Base-by-base conservation (phyloP, 164 flowering plant genomes). In the Sextonia rubra region DNA sequence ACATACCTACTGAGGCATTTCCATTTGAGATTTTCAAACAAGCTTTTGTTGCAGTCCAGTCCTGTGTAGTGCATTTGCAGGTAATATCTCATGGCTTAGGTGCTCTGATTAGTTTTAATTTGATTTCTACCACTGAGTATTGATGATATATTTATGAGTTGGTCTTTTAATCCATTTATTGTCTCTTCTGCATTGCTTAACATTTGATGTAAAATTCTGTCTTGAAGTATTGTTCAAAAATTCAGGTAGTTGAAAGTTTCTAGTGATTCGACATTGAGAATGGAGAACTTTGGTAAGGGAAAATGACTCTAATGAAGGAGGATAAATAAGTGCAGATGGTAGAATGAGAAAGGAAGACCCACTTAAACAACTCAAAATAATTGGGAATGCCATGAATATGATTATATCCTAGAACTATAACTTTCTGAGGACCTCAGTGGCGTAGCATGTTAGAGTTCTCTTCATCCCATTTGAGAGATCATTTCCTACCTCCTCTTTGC, bases 31-130 rank as follows among this genome's bases (percentile, higher is more conserved):
- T 96, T 73, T 96, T 96, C 83, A 96, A 96, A 75, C 99, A 96
- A 86, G 99, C 99, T 77, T 95, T 96, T 90, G 99, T 90, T 61
- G 99, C 98, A 63, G 86, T 96, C 76, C 99, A 96, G 80, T 95
- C 99, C 22, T 95, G 99, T 84, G 99, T 95, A 60, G 99, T 95
- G 75, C 99, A 95, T 88, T 85, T 95, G 85, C 99, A 95, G 98
- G 99, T 93, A 80, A 75, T 5, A 14, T 61, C 58, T 71, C 17
- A 6, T 24, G 29, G 60, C 30, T 29, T 47, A 22, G 14, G 44
- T 37, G 44, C 44, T 37, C 44, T 37, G 44, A 37, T 37, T 37
- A 8, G 1, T 7, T 37, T 37, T 37, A 37, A 32, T 37, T 37
- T 37, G 44, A 37, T 37, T 37, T 37, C 1, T 7, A 37, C 11